phyloP scores from a whole-genome alignment of 176 grass and related monocot genomes.

The Thalia dealbata region DNA sequence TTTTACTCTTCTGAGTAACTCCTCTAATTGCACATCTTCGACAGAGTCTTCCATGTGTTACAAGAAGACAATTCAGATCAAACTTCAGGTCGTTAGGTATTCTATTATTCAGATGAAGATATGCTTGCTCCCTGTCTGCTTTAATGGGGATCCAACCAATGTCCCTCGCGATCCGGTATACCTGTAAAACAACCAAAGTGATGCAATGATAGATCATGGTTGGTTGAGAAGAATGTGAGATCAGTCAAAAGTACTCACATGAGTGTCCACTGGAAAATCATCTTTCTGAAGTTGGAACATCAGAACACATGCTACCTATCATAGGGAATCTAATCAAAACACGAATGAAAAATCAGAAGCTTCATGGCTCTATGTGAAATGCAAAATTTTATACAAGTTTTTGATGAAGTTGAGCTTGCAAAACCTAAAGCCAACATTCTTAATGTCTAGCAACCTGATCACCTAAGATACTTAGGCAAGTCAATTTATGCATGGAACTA shows the following conservation, averaged over 20 bases:
- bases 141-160: constrained; percentile 7
- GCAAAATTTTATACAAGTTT: neutral
- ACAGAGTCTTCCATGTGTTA: constrained; percentile 87
- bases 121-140: constrained; percentile 26
- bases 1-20: constrained; percentile 20
- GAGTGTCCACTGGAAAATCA: constrained; percentile 15
- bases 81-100: constrained; percentile 80
- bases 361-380: neutral
- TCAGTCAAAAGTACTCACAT: neutral
- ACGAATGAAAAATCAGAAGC: neutral
- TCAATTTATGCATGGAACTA: too few relatives aligned
- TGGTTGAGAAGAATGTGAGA: neutral
- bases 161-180: neutral
- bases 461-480: too few relatives aligned
- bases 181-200: neutral
- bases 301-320: constrained; percentile 2
- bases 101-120: constrained; percentile 68
- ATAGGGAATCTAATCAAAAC: neutral
- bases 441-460: too few relatives aligned
- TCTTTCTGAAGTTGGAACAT: constrained; percentile 11
- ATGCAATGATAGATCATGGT: neutral
- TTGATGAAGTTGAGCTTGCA: neutral
- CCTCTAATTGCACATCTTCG: constrained; percentile 47
- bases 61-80: constrained; percentile 88
- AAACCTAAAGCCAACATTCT: neutral